Base-by-base conservation (phyloP, 2,329 filamentous ascomycete genomes). In the Xylariaceae sp. region DNA sequence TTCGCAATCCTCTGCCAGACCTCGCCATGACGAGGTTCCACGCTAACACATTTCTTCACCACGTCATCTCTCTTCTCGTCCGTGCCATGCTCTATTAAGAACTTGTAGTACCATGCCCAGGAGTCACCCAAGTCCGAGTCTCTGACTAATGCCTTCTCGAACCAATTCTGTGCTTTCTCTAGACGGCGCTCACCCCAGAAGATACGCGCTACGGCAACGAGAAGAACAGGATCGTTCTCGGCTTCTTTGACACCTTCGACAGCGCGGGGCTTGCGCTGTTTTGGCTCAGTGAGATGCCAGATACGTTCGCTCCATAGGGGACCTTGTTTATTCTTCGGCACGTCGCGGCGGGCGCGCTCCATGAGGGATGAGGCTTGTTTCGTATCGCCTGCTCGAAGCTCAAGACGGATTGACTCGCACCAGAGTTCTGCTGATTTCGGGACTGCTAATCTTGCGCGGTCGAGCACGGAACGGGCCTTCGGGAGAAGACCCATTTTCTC, bases 91-190 rank as follows among this genome's bases (percentile, higher is more conserved):
- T 97, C 90, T 60, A 85, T 69, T 59, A 97, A 67, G 69, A 97
- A 99, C 70, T 93, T 92, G 71, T 91, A 94, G 71, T 97, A 99
- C 93, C 93, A 99, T 17, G 91, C 93, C 95, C 95, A 99, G 11
- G 86, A 89, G 74, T 99, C 95, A 46, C 94, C 94, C 46, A 84
- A 75, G 69, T 97, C 92, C 34, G 87, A 84, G 65, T 99, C 91
- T 12, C 94, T 76, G 48, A 96, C 79, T 50, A 97, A 85, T 0
- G 94, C 94, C 73, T 96, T 96, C 73, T 97, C 91, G 70, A 99
- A 99, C 94, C 94, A 99, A 59, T 84, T 92, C 71, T 92, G 88
- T 2, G 94, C 93, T 71, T 97, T 96, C 61, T 97, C 94, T 19
- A 99, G 79, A 67, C 87, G 87, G 50, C 94, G 82, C 73, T 99